These are phyloP conservation scores for Platanthera zijinensis DNA, from an alignment of 106 monocot species.

Conservation along the genomic window DNA sequence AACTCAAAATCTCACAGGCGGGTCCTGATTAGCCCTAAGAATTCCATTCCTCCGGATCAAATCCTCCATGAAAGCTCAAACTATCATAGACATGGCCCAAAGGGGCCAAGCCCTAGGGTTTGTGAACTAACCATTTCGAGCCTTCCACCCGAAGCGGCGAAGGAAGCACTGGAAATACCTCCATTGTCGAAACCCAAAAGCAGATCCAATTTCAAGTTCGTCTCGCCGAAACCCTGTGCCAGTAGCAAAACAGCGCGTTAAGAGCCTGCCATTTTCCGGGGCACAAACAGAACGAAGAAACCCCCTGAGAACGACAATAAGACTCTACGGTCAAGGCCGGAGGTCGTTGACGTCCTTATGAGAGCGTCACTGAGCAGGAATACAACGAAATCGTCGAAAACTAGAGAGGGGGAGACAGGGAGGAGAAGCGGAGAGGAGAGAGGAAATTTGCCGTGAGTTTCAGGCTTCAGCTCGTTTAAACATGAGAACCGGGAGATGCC, in stretches of 20 bases:
- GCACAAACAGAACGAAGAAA: not conserved
- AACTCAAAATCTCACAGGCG: constrained; percentile 1
- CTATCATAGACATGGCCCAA: not conserved
- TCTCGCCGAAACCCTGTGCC: not conserved
- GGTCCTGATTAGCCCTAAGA: constrained; percentile 59
- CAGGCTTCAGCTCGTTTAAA: not conserved
- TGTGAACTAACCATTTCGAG: not conserved
- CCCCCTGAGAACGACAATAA: not conserved
- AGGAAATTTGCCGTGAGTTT: not conserved
- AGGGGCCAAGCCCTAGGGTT: not conserved
- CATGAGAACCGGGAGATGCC: not conserved
- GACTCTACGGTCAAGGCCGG: not conserved
- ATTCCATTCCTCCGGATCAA: constrained; percentile 6
- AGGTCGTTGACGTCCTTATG: not conserved
- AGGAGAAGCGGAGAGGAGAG: not conserved
- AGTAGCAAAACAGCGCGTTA: not conserved
- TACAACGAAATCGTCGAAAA: not conserved
- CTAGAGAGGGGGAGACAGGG: not conserved
- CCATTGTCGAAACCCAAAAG: not conserved
- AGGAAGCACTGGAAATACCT: not conserved
- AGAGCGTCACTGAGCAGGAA: not conserved
- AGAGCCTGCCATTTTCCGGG: not conserved
- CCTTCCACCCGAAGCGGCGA: not conserved
- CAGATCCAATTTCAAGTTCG: not conserved
- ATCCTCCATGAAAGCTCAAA: not conserved